A percentile compares a stretch with the other conserved stretches of the same genome.
Evolutionary conservation across 106 monocot genomes (phyloP).

Genomic region (Dendrobium catenatum): DNA sequence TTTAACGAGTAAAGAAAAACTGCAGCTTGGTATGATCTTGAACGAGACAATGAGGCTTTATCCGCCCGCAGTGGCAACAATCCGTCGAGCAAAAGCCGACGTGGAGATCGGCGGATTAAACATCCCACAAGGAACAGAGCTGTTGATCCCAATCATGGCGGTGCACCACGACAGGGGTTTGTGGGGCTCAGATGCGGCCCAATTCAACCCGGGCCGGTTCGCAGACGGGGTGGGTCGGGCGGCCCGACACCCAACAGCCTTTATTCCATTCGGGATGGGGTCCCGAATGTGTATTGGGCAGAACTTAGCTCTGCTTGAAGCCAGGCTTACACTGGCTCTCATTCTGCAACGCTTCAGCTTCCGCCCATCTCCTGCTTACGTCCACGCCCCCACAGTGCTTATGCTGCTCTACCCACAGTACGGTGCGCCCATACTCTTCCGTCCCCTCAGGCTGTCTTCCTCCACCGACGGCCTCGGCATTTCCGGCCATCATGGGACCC

Average conservation of each 20-base stretch:
- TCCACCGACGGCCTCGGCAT: not conserved
- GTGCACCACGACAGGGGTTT: slow-evolving; percentile 53
- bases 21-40: slow-evolving; percentile 63
- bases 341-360: slow-evolving; percentile 40
- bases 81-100: slow-evolving; percentile 46
- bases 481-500: not conserved
- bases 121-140: slow-evolving; percentile 53
- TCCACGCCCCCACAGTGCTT: slow-evolving; percentile 29
- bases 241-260: slow-evolving; percentile 36
- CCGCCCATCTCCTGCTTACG: slow-evolving; percentile 18
- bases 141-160: slow-evolving; percentile 61
- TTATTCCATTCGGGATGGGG: slow-evolving; percentile 67
- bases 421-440: slow-evolving; percentile 21
- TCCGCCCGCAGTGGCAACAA: slow-evolving; percentile 66
- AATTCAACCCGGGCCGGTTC: slow-evolving; percentile 55
- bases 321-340: slow-evolving; percentile 52
- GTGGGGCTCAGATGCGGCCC: slow-evolving; percentile 54
- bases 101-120: slow-evolving; percentile 30
- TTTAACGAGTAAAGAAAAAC: too few species aligned
- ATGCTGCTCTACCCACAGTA: slow-evolving; percentile 36
- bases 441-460: not conserved
- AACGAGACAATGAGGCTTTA: slow-evolving; percentile 65
- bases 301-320: slow-evolving; percentile 50
- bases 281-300: slow-evolving; percentile 68
- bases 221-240: slow-evolving; percentile 36